phyloP scores from a whole-genome alignment of 148 eudicot genomes.

The Fallopia convolvulus region DNA sequence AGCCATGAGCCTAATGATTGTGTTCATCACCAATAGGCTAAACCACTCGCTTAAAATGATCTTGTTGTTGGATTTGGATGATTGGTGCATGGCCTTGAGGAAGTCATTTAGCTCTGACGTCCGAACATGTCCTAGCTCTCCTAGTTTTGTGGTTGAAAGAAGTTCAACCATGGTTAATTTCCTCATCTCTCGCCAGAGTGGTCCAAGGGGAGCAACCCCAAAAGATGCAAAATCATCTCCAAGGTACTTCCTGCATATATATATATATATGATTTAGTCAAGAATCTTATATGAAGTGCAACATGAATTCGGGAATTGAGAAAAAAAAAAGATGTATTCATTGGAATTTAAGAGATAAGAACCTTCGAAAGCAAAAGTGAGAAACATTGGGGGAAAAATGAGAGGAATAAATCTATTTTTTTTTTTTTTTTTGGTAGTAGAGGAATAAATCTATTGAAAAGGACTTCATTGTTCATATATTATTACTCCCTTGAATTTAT shows the following conservation, averaged over 20 bases:
- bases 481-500: too few relatives aligned
- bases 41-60: slow-evolving; percentile 12
- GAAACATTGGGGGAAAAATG: too few relatives aligned
- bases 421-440: too few relatives aligned
- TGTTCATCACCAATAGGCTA: slow-evolving; percentile 12
- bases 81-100: slow-evolving; percentile 4
- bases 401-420: too few relatives aligned
- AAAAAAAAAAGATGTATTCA: too few relatives aligned
- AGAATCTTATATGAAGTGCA: too few relatives aligned
- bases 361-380: too few relatives aligned
- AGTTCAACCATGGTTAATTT: slow-evolving; percentile 15
- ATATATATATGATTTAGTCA: not conserved
- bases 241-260: slow-evolving; percentile 5
- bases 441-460: too few relatives aligned
- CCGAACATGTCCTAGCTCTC: slow-evolving; percentile 4
- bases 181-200: slow-evolving; percentile 17
- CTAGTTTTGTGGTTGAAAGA: slow-evolving; percentile 8
- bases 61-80: not conserved
- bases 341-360: too few relatives aligned
- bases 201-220: slow-evolving; percentile 17
- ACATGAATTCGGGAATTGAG: too few relatives aligned
- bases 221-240: slow-evolving; percentile 12
- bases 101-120: not conserved
- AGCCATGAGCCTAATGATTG: slow-evolving; percentile 13
- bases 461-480: too few relatives aligned